These are phyloP conservation scores for Xylariaceae sp. DNA, from an alignment of 2,329 filamentous ascomycete genomes.

Conservation along the genomic window DNA sequence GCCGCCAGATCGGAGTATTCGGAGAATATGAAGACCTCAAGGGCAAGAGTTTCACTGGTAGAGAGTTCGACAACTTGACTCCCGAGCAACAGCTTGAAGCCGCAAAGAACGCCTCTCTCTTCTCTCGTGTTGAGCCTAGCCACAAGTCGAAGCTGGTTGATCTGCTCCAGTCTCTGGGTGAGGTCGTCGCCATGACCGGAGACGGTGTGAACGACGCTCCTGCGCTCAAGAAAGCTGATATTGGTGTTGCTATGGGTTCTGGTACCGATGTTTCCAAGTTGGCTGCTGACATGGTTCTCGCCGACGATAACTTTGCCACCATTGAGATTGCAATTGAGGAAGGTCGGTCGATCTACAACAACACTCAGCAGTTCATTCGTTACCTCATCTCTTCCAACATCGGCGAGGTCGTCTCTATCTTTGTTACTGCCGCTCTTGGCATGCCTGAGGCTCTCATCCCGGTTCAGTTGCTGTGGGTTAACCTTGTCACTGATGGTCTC, in stretches of 20 bases:
- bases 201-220: slow-evolving; percentile 98
- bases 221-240: slow-evolving; percentile 96
- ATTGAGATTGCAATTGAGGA: slow-evolving; percentile 96
- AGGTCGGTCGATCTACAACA: slow-evolving; percentile 97
- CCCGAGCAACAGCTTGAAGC: slow-evolving; percentile 75
- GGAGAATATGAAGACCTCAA: slow-evolving; percentile 71
- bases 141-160: slow-evolving; percentile 99
- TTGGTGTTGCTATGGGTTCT: slow-evolving; percentile 97
- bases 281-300: slow-evolving; percentile 96
- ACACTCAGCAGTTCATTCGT: slow-evolving; percentile 98
- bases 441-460: slow-evolving; percentile 98
- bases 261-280: slow-evolving; percentile 96
- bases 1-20: slow-evolving; percentile 94
- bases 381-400: slow-evolving; percentile 99
- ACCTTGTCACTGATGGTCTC: slow-evolving; percentile 94
- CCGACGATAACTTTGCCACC: slow-evolving; percentile 98
- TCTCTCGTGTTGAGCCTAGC: slow-evolving; percentile 89
- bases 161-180: slow-evolving; percentile 82
- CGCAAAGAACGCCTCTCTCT: slow-evolving; percentile 79
- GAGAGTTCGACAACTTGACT: slow-evolving; percentile 84
- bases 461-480: slow-evolving; percentile 97
- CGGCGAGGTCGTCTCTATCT: slow-evolving; percentile 97
- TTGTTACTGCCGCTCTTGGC: slow-evolving; percentile 89
- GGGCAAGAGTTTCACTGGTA: slow-evolving; percentile 92
- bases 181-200: slow-evolving; percentile 98